Evolutionary conservation across 257 asterid genomes (phyloP), one percentile per base, ranked within the genome.

Genomic region (Vinca minor): DNA sequence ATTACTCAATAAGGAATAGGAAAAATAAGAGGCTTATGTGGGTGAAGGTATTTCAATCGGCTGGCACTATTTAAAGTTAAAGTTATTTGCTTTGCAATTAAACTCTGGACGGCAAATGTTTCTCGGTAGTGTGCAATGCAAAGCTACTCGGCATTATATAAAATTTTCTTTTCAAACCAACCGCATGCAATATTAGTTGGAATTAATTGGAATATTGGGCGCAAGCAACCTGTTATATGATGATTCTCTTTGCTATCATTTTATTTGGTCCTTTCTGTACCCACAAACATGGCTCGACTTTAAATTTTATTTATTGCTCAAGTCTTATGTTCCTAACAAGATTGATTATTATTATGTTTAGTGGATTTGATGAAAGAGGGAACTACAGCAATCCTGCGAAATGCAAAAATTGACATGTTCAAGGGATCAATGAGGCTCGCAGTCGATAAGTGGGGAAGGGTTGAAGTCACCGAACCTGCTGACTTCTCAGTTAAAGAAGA

Each of bases 351-450:
- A n/a, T n/a, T n/a, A 56, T 53, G 17, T 41, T 52, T 34, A 89
- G 96, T 87, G 69, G 96, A 87, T 25, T 53, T 84, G 83, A 87
- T 89, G 96, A 76, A 83, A 80, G 81, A 87, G 36, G 95, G 83
- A 18, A 72, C 73, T 57, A 80, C 89, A 4, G 84, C 82, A 66
- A 77, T 82, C 38, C 73, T 86, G 62, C 82, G 96, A 18, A 89
- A 89, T 74, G 87, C 95, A 1, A 89, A 85, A 72, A 83, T 89
- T 4, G 95, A 89, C 77, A 89, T 89, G 94, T 89, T 79, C 76
- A 89, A 83, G 78, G 95, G 94, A 50, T 80, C 87, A 23, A 87
- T 89, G 96, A 89, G 96, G 78, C 84, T 89, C 39, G 96, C 89
- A 13, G 94, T 85, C 64, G 96, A 89, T 76, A 89, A 82, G 69